Percentiles rank a stretch among this genome's conserved stretches.
Evolutionary conservation across 2,329 filamentous ascomycete genomes (phyloP).

Genomic region (Alternaria angustiovoidea): DNA sequence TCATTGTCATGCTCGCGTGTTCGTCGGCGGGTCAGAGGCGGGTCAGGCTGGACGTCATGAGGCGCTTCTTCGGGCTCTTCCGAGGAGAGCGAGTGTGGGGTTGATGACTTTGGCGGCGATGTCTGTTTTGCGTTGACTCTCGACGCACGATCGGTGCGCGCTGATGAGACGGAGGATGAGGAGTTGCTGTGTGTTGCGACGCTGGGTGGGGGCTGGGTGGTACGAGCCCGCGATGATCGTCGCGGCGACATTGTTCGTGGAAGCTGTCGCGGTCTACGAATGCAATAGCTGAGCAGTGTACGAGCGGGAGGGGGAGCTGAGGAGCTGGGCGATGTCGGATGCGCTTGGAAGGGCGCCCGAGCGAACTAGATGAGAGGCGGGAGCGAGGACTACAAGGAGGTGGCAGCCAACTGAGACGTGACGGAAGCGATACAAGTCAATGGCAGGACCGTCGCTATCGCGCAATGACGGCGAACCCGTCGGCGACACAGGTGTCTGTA

Average conservation of each 20-base stretch:
- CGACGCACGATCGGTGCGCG: conserved; percentile 76
- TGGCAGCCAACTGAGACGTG: conserved; percentile 16
- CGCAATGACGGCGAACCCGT: conserved; percentile 21
- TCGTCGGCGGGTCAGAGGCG: conserved; percentile 76
- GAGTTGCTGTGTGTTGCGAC: conserved; percentile 76
- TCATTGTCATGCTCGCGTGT: conserved; percentile 79
- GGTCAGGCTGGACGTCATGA: conserved; percentile 64
- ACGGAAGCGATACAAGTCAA: conserved; percentile 19
- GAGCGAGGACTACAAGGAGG: conserved; percentile 16
- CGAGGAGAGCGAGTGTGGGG: conserved; percentile 75
- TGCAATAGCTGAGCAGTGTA: conserved; percentile 1
- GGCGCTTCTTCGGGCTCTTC: conserved; percentile 68
- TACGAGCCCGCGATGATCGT: conserved; percentile 90
- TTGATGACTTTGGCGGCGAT: conserved; percentile 78
- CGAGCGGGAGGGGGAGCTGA: conserved; percentile 1
- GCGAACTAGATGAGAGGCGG: conserved; percentile 22
- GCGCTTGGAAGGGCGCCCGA: conserved; percentile 22
- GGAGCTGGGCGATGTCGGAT: conserved; percentile 17
- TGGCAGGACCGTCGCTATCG: conserved; percentile 10
- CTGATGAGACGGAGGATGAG: conserved; percentile 74
- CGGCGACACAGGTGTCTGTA: conserved; percentile 26
- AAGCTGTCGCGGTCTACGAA: conserved; percentile 11
- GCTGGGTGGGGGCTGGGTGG: conserved; percentile 72
- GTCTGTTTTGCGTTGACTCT: conserved; percentile 75
- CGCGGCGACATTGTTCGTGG: conserved; percentile 69